Evolutionary conservation across 768 basidiomycete species (phyloP).

Genomic region (Kwoniella sp.): DNA sequence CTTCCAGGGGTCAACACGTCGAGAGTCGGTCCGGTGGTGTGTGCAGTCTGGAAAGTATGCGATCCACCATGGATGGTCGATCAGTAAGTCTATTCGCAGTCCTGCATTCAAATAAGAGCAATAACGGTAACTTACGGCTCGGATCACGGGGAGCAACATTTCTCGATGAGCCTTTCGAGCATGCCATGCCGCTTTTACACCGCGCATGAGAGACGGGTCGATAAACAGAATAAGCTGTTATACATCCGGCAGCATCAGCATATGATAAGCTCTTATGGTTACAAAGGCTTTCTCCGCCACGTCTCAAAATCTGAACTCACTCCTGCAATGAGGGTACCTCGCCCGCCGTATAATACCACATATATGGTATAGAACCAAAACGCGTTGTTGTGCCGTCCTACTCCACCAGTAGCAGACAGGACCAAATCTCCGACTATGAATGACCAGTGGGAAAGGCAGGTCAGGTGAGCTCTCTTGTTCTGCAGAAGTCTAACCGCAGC

Average conservation of each 20-base stretch:
- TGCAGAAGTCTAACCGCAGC: background rate
- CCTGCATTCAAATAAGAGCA: too few relatives aligned
- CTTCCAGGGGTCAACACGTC: background rate
- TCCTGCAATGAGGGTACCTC: conserved; percentile 34
- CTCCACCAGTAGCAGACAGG: conserved; percentile 25
- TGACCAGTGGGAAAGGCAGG: background rate
- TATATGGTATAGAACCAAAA: conserved; percentile 33
- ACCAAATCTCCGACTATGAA: conserved; percentile 28
- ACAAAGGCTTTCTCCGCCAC: background rate
- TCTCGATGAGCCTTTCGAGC: background rate
- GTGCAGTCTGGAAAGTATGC: background rate
- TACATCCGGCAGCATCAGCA: too few relatives aligned
- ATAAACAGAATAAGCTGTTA: conserved; percentile 4
- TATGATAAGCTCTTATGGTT: background rate
- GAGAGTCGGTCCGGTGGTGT: background rate
- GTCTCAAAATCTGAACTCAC: conserved; percentile 6
- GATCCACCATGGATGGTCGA: background rate
- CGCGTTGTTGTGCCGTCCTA: conserved; percentile 3
- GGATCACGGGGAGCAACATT: background rate
- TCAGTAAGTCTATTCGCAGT: too few relatives aligned
- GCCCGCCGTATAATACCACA: conserved; percentile 34
- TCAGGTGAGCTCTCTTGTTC: background rate
- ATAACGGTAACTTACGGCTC: conserved; percentile 4
- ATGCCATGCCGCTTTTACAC: conserved; percentile 22
- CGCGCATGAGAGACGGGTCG: conserved; percentile 5